A percentile compares a stretch with the other conserved stretches of the same genome.
Evolutionary conservation across 495 filamentous ascomycete genomes (phyloP).

Genomic region (Tuber indicum): DNA sequence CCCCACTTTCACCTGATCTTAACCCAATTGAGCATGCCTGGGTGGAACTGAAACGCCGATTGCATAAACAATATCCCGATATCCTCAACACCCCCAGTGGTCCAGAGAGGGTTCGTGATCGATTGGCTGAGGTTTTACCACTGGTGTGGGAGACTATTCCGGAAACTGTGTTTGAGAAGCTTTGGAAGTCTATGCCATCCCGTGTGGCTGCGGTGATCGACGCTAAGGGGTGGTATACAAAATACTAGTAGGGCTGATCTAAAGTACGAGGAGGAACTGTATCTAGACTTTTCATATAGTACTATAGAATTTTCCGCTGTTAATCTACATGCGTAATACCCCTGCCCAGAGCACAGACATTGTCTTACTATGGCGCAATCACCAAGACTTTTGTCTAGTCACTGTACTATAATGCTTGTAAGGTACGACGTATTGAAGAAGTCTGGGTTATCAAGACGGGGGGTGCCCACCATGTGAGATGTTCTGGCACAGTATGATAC

Average conservation of each 20-base stretch:
- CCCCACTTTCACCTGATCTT: constrained; percentile 39
- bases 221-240: neutral
- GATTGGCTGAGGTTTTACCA: constrained; percentile 3
- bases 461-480: too few relatives aligned
- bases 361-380: too few relatives aligned
- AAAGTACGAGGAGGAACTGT: too few relatives aligned
- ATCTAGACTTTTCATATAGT: too few relatives aligned
- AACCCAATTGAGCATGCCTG: constrained; percentile 43
- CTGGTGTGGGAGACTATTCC: constrained; percentile 7
- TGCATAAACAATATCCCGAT: constrained; percentile 13
- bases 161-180: neutral
- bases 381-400: too few relatives aligned
- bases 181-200: neutral
- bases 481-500: too few relatives aligned
- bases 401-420: neutral
- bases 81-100: constrained; percentile 13
- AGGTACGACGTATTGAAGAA: neutral
- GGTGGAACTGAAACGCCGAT: constrained; percentile 26
- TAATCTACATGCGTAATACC: too few relatives aligned
- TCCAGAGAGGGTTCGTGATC: neutral
- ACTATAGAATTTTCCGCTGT: too few relatives aligned
- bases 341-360: too few relatives aligned
- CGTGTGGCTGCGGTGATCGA: neutral
- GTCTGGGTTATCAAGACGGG: neutral
- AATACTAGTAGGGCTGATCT: neutral